phyloP scores from a whole-genome alignment of 306 rosid species.

The Acmispon strigosus region DNA sequence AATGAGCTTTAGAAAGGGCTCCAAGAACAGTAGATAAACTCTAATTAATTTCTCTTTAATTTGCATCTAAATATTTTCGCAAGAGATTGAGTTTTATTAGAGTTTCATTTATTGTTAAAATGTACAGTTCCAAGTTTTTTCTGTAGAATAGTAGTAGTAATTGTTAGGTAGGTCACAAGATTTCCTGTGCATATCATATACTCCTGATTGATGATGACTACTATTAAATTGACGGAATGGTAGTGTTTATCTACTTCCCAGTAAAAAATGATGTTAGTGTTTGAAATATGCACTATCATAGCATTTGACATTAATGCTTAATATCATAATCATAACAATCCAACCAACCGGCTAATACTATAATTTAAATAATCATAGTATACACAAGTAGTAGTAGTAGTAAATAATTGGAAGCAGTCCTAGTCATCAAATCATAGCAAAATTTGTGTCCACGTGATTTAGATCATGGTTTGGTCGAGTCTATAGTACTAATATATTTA shows the following conservation, averaged over 20 bases:
- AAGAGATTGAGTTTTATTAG: too few species aligned
- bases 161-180: too few species aligned
- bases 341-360: background rate
- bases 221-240: background rate
- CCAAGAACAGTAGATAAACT: too few species aligned
- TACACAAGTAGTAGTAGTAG: too few species aligned
- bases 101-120: too few species aligned
- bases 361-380: background rate
- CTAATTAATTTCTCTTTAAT: too few species aligned
- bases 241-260: background rate
- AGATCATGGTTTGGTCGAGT: background rate
- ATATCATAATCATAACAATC: background rate
- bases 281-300: background rate
- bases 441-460: conserved; percentile 15
- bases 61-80: too few species aligned
- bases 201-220: background rate
- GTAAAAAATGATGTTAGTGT: background rate
- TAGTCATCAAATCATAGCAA: conserved; percentile 18
- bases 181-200: background rate
- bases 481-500: background rate
- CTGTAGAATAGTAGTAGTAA: too few species aligned
- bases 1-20: too few species aligned
- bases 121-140: too few species aligned
- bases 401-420: conserved; percentile 20
- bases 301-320: background rate